Evolutionary conservation across 2,329 filamentous ascomycete species (phyloP), one percentile per base, ranked within the genome.

Genomic region (Cryphonectria parasitica): DNA sequence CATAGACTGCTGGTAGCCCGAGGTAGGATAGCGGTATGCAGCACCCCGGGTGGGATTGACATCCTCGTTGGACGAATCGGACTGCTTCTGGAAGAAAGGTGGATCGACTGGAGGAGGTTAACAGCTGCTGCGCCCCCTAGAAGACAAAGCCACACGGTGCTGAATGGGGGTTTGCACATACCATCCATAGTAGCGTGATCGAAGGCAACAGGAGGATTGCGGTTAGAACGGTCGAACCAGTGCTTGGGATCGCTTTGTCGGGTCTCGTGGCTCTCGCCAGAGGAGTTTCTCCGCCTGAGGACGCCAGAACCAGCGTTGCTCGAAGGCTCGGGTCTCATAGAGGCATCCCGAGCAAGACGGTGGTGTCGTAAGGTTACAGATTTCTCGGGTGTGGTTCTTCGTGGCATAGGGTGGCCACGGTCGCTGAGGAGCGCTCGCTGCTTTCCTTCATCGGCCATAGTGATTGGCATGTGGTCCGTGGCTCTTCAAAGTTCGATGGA

Each of bases 141-240:
- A 2, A 8, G 13, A 17, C 25, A 2, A 13, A 22, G 22, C 36
- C 13, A 22, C 13, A n/a, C 8, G 13, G 11, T 13, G 10, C 7
- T 19, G 8, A 7, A 19, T 31, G 13, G n/a, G 11, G 3, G 2
- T 34, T 15, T 1, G 63, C 5, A 75, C 78, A 75, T 75, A 85
- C 83, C 81, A 74, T 88, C 86, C 84, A 88, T 87, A 3, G 78
- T 74, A 28, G 75, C 78, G 34, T 80, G 78, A 41, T 85, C 81
- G 63, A 82, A 82, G 0, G 78, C 80, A 15, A 79, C 80, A 0
- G 79, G 82, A 0, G 84, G 82, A 58, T 89, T 86, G 61, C 83
- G 77, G 60, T 89, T 89, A 5, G 84, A 86, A 15, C 78, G 79
- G 49, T 88, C 83, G 69, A 88, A 89, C 87, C 87, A 89, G 49